Conservation (phyloP, 257 asterid genomes). For the Voacanga thouarsii region DNA sequence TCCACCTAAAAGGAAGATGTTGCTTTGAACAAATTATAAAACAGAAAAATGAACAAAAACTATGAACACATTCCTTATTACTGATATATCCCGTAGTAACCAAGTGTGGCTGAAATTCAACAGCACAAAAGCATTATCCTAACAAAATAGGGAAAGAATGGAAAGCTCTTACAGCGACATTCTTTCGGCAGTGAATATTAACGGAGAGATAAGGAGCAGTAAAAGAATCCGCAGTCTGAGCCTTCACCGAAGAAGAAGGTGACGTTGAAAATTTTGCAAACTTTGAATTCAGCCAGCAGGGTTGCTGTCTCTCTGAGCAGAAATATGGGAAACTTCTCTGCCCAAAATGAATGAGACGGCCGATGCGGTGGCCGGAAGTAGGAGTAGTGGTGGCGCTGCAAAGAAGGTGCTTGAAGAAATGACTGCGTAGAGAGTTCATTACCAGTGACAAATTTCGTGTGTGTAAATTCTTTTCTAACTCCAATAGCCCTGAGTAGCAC, state of each 20-base stretch:
- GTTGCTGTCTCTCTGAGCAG: conserved; percentile 13
- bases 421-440: conserved; percentile 37
- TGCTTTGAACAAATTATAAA: background rate
- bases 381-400: conserved; percentile 24
- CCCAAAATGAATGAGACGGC: conserved; percentile 13
- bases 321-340: conserved; percentile 9
- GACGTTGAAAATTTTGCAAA: conserved; percentile 33
- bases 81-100: background rate
- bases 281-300: conserved; percentile 16
- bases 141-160: conserved; percentile 4
- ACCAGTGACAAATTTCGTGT: conserved; percentile 26
- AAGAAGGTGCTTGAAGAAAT: conserved; percentile 68
- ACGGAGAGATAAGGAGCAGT: conserved; percentile 75
- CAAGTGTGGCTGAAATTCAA: background rate
- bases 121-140: background rate
- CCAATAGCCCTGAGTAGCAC: no score
- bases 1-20: background rate
- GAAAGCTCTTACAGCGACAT: conserved; percentile 46
- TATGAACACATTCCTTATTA: background rate
- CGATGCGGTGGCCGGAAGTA: conserved; percentile 32
- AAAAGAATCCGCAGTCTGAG: conserved; percentile 30
- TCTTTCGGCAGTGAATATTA: conserved; percentile 58
- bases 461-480: background rate
- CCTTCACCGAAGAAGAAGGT: conserved; percentile 16
- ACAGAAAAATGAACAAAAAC: background rate